phyloP scores from a whole-genome alignment of 225 moss, liverwort and hornwort species.

The Marchantia polymorpha region DNA sequence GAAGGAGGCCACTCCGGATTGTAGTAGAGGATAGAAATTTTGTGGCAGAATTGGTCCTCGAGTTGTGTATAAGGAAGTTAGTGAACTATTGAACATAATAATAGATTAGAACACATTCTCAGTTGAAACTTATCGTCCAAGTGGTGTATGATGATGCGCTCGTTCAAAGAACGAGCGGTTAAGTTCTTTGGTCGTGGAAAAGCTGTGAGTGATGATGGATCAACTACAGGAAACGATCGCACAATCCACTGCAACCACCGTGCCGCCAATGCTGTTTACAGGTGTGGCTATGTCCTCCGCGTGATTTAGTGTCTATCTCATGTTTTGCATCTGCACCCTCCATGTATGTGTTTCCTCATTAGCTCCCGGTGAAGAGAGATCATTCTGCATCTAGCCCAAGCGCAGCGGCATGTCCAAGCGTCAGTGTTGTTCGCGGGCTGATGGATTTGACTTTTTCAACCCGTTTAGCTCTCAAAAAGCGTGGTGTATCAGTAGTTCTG shows the following conservation, averaged over 20 bases:
- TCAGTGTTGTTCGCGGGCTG: not conserved
- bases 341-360: not conserved
- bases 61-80: not conserved
- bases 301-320: not conserved
- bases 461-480: not conserved
- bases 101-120: not conserved
- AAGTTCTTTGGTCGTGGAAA: slow-evolving; percentile 13
- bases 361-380: not conserved
- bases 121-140: not conserved
- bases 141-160: slow-evolving; percentile 19
- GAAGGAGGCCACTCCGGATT: not conserved
- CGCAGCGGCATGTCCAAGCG: not conserved
- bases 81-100: not conserved
- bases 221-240: slow-evolving; percentile 26
- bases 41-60: not conserved
- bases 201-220: slow-evolving; percentile 6
- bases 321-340: not conserved
- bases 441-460: not conserved
- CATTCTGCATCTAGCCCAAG: not conserved
- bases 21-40: not conserved
- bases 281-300: slow-evolving; percentile 27
- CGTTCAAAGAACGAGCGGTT: slow-evolving; percentile 7
- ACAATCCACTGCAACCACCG: slow-evolving; percentile 54
- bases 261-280: slow-evolving; percentile 38
- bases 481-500: not conserved